Percentiles rank a stretch among this genome's conserved stretches.
Conservation (phyloP, 441 rosid genomes). For the Bruguiera hainesii region DNA sequence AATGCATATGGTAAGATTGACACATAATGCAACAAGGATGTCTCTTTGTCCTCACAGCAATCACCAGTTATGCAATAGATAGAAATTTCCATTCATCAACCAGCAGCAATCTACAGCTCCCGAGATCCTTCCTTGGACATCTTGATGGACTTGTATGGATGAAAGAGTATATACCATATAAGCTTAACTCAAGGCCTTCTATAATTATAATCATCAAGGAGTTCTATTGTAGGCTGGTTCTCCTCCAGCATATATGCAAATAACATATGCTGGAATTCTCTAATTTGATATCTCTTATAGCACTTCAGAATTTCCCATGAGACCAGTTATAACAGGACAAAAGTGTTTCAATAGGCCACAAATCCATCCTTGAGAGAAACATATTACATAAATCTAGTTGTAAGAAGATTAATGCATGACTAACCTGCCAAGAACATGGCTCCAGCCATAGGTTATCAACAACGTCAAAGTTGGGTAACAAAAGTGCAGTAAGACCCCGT, state of each 20-base stretch:
- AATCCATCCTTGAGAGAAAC: background rate
- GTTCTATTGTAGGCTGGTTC: background rate
- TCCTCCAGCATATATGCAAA: background rate
- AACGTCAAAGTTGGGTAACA: conserved; percentile 79
- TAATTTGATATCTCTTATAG: background rate
- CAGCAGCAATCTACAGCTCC: background rate
- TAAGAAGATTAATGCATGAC: conserved; percentile 14
- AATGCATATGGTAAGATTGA: no score
- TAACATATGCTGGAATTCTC: background rate
- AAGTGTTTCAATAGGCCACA: no score
- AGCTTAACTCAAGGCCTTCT: background rate
- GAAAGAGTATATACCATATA: background rate
- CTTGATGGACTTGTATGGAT: background rate
- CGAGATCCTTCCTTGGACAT: conserved; percentile 3
- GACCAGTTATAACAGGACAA: no score
- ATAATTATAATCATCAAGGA: conserved; percentile 1
- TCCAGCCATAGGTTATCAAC: conserved; percentile 96
- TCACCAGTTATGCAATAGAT: background rate
- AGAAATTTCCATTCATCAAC: background rate
- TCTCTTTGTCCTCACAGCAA: background rate
- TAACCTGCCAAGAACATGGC: conserved; percentile 91
- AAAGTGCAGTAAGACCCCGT: conserved; percentile 76
- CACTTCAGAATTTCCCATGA: conserved; percentile 6
- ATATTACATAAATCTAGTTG: background rate
- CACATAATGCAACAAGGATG: background rate